Conservation (phyloP, 75 land plant genomes). For the Pinus tabuliformis region DNA sequence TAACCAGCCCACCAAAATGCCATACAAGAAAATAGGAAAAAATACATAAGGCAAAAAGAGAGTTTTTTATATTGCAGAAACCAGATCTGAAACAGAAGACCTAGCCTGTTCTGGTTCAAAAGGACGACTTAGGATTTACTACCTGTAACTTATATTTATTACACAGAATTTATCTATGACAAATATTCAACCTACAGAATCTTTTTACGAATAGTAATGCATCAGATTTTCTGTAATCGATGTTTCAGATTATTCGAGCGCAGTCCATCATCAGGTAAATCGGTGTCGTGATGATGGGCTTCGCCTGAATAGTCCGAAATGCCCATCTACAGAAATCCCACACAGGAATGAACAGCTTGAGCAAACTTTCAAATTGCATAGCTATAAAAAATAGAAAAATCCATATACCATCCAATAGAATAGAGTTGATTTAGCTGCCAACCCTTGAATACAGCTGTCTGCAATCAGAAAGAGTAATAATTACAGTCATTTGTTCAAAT, state of each 20-base stretch:
- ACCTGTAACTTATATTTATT: background rate
- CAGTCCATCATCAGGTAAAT: too few species aligned
- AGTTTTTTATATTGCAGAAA: background rate
- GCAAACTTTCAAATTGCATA: too few species aligned
- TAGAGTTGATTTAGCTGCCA: background rate
- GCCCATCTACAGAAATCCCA: too few species aligned
- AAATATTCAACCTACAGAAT: background rate
- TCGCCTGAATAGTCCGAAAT: too few species aligned
- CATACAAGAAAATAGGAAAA: background rate
- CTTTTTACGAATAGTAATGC: too few species aligned
- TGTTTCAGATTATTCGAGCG: too few species aligned
- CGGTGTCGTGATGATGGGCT: too few species aligned
- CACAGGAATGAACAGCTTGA: too few species aligned
- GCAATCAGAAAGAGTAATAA: background rate
- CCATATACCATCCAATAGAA: background rate
- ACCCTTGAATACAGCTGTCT: background rate
- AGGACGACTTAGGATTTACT: background rate
- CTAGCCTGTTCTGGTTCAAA: background rate
- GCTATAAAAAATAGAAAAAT: background rate
- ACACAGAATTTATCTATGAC: background rate
- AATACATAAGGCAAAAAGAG: background rate
- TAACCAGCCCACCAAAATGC: background rate
- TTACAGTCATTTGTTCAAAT: background rate
- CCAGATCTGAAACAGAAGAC: background rate
- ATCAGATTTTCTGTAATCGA: too few species aligned